Base-by-base conservation (phyloP, 306 rosid genomes). In the Vigna trinervia region DNA sequence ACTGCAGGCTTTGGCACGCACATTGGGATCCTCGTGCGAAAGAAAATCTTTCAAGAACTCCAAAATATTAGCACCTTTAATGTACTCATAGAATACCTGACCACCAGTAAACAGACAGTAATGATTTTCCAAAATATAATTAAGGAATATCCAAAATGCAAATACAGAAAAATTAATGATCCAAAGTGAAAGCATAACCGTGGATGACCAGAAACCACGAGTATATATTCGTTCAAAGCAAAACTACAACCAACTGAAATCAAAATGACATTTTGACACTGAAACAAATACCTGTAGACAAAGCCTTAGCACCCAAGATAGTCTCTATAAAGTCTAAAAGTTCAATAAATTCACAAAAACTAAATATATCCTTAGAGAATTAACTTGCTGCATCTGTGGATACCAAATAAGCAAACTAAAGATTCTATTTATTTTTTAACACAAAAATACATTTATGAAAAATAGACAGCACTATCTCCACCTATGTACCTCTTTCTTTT, bases 1-100 rank as follows among this genome's bases (percentile, higher is more conserved):
- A 84, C 97, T 92, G 84, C 99, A 95, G 51, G 97, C 84, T 87
- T 95, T 95, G 50, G 99, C 93, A 69, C 99, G 99, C 12, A 95
- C 45, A 71, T 92, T 89, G 45, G 99, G 92, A 84, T 92, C 97
- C 78, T 92, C 97, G 12, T 92, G 94, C 13, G 83, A 81, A 78
- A 95, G 95, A 87, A 87, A 92, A 56, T 71, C 86, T 85, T 89
- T 95, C 71, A 95, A 77, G 82, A 82, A 81, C 80, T 92, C 99
- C 92, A 95, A 87, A 80, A 95, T 60, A 34, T 97, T 86, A 76
- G 97, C 97, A 43, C 88, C 87, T 54, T 92, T 80, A 60, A 95
- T 92, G 81, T 85, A 86, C 32, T 92, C 92, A 22, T 92, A 95
- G 85, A 95, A 92, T 73, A 83, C 93, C 99, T 95, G 82, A 57